Conservation (phyloP, 2,329 filamentous ascomycete species). For the Ceratocystis destructans region DNA sequence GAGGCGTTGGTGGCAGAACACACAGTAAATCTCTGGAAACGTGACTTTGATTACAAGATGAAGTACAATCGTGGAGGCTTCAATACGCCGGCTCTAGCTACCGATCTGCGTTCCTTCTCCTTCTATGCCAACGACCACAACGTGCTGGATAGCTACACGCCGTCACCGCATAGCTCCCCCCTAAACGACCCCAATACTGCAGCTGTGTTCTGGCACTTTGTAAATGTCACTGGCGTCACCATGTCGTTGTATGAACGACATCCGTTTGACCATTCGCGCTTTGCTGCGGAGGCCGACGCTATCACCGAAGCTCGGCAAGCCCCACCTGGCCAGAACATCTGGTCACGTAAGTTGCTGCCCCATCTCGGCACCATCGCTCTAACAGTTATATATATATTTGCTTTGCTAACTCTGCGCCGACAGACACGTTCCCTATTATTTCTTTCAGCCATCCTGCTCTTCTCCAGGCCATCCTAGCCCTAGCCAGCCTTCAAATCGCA, state of each 20-base stretch:
- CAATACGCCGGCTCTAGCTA: conserved; percentile 28
- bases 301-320: conserved; percentile 26
- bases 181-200: conserved; percentile 68
- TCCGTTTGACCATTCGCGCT: conserved; percentile 54
- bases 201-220: conserved; percentile 79
- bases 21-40: neutral
- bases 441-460: conserved; percentile 75
- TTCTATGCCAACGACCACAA: conserved; percentile 33
- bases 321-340: conserved; percentile 49
- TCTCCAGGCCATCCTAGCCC: conserved; percentile 77
- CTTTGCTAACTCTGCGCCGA: neutral
- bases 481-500: conserved; percentile 78
- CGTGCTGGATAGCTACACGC: conserved; percentile 51
- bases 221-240: conserved; percentile 72
- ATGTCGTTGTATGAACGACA: conserved; percentile 81
- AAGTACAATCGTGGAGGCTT: conserved; percentile 24
- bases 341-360: conserved; percentile 39
- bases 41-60: conserved; percentile 8
- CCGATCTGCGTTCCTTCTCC: conserved; percentile 37
- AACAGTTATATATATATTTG: neutral
- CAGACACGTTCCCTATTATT: conserved; percentile 68
- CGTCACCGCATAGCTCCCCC: conserved; percentile 53
- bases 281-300: conserved; percentile 42
- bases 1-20: conserved; percentile 26
- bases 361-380: neutral